Base-by-base conservation (phyloP, 441 rosid genomes). In the Rhodomyrtus psidioides region DNA sequence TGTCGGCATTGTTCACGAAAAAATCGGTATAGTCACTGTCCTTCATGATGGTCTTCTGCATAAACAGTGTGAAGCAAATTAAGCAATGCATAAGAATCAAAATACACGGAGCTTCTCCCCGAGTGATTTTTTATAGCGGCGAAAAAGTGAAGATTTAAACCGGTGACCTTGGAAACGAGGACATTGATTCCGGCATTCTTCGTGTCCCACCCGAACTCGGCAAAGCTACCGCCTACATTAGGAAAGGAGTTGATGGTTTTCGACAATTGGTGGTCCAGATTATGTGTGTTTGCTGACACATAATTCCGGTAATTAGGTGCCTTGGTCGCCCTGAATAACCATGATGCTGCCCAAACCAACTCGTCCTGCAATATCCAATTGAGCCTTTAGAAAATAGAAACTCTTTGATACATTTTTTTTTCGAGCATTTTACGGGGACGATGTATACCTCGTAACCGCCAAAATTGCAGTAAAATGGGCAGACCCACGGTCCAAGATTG, bases 171-270 rank as follows among this genome's bases (percentile, higher is more conserved):
- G 17, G 91, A 89, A 57, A 88, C 30, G 28, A 91, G 90, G 9
- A 91, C 86, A 82, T 85, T 88, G 34, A 90, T 81, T 30, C 93
- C 93, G 2, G 90, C 92, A 53, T 82, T 46, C 85, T 91, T 91
- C 24, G 84, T 24, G 60, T 91, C 93, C 93, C 93, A 91, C 6
- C 92, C 89, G 54, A 90, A 91, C 84, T 91, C 92, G 13, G 84
- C 76, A 44, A 87, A 85, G 87, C 85, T 83, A 7, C 70, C 76
- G 4, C 79, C 54, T 13, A 27, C n/a, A 57, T 9, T 30, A 28
- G 30, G 28, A 14, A 15, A 23, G 39, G 49, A 53, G 81, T 53
- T 7, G 62, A 51, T 28, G 44, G 65, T 54, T 55, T 62, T 81
- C 6, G 60, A 65, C 27, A 34, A 30, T 3, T 55, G 16, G 54